Evolutionary conservation across 257 asterid genomes (phyloP).

Genomic region (Gentiana macrophylla): DNA sequence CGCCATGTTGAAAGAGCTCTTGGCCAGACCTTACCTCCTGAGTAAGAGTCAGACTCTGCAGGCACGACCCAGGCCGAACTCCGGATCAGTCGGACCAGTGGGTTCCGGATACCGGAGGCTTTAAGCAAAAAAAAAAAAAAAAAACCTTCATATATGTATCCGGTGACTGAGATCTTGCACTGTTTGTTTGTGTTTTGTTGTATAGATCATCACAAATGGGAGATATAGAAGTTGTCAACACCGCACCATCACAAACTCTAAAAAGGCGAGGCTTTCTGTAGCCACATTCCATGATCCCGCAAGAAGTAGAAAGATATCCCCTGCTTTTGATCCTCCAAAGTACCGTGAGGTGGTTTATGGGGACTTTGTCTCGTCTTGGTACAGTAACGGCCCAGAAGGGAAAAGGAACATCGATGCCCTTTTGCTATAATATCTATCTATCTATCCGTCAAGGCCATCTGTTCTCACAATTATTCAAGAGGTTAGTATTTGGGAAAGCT

Average conservation of each 20-base stretch:
- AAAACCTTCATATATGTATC: too few species aligned
- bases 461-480: too few species aligned
- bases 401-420: constrained; percentile 79
- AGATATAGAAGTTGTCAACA: constrained; percentile 65
- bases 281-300: constrained; percentile 95
- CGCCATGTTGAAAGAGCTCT: too few species aligned
- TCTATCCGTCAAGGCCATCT: too few species aligned
- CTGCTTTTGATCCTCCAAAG: constrained; percentile 51
- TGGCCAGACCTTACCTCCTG: too few species aligned
- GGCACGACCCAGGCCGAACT: too few species aligned
- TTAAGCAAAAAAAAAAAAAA: too few species aligned
- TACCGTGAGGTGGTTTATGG: constrained; percentile 57
- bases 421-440: constrained; percentile 14
- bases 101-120: too few species aligned
- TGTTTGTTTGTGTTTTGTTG: background rate
- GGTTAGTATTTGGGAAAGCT: too few species aligned
- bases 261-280: constrained; percentile 58
- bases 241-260: constrained; percentile 66
- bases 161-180: too few species aligned
- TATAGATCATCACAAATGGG: constrained; percentile 75
- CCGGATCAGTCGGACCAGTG: too few species aligned
- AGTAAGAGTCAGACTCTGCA: too few species aligned
- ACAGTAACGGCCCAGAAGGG: constrained; percentile 84
- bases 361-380: constrained; percentile 77
- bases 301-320: constrained; percentile 37